These are phyloP conservation scores for Lecanicillium sp. DNA, from an alignment of 2,329 filamentous ascomycete species.

Conservation along the genomic window DNA sequence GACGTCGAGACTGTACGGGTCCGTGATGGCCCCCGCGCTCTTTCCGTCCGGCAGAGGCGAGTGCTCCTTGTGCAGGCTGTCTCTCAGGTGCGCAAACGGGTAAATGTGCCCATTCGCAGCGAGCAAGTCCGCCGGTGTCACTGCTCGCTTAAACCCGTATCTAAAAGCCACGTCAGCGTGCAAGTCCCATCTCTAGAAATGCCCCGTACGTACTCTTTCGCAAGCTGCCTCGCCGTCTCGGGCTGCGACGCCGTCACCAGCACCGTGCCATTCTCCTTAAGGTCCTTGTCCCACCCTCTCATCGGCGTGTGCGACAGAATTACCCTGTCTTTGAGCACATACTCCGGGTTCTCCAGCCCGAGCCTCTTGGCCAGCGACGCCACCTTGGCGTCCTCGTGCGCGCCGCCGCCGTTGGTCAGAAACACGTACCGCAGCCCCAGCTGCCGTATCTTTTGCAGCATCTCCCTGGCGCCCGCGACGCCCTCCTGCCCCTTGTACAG, in stretches of 20 bases:
- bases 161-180: conserved; percentile 21
- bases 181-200: too few relatives aligned
- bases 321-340: conserved; percentile 29
- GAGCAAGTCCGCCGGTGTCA: conserved; percentile 82
- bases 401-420: conserved; percentile 91
- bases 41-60: conserved; percentile 29
- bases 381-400: conserved; percentile 53
- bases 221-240: conserved; percentile 63
- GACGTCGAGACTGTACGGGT: conserved; percentile 30
- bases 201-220: conserved; percentile 47
- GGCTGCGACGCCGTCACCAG: conserved; percentile 67
- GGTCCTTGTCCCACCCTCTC: conserved; percentile 49
- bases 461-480: conserved; percentile 69
- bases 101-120: conserved; percentile 68
- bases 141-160: conserved; percentile 72
- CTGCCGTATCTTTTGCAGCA: conserved; percentile 65
- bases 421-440: conserved; percentile 86
- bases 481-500: conserved; percentile 75
- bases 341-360: conserved; percentile 25
- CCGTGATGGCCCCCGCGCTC: conserved; percentile 24
- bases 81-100: conserved; percentile 60
- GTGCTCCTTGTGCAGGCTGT: conserved; percentile 25
- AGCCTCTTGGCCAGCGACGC: conserved; percentile 29
- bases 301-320: conserved; percentile 87
- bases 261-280: conserved; percentile 46